A percentile compares a stretch with the other conserved stretches of the same genome.
Conservation (phyloP, 441 rosid genomes). For the Adansonia madagascariensis region DNA sequence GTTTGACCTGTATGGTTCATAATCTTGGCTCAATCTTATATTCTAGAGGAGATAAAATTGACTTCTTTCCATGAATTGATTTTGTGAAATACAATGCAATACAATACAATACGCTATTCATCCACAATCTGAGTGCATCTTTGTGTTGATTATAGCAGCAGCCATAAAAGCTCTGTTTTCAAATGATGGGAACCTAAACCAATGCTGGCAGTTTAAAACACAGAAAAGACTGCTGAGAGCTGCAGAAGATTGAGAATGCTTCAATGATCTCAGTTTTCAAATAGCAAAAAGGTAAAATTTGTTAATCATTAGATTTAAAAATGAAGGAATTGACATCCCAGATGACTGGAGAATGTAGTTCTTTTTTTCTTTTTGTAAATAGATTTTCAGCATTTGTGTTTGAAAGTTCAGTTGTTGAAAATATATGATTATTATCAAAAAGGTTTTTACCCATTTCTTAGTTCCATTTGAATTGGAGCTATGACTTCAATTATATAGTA, state of each 20-base stretch:
- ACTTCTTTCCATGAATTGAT: background rate
- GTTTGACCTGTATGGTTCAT: background rate
- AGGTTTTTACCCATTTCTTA: background rate
- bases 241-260: background rate
- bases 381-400: background rate
- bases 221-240: constrained; percentile 13
- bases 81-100: background rate
- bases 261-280: background rate
- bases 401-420: background rate
- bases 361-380: background rate
- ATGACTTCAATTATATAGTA: background rate
- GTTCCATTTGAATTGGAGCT: background rate
- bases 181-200: constrained; percentile 11
- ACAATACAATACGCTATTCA: background rate
- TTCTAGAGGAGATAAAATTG: background rate
- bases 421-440: background rate
- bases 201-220: background rate
- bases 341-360: background rate
- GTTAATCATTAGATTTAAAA: constrained; percentile 8
- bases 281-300: background rate
- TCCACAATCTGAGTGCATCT: background rate
- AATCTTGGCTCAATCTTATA: background rate
- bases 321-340: background rate
- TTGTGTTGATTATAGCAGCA: constrained; percentile 3
- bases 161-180: background rate